phyloP scores from a whole-genome alignment of 2,329 filamentous ascomycete species.

The Talaromyces sp. region DNA sequence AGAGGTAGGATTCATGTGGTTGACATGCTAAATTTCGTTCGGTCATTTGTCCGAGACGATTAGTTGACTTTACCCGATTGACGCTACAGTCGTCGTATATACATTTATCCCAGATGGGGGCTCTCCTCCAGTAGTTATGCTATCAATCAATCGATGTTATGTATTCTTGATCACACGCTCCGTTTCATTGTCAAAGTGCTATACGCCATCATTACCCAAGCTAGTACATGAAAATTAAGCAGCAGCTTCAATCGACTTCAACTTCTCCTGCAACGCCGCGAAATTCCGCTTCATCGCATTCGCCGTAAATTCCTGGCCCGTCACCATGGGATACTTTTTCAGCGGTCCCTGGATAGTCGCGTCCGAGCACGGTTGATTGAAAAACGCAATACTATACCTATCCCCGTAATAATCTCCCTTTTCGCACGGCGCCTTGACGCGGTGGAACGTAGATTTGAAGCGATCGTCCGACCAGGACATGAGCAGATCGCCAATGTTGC shows the following conservation, averaged over 20 bases:
- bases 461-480: constrained; percentile 66
- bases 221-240: neutral
- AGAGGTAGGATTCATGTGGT: neutral
- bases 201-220: too few species aligned
- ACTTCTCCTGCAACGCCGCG: constrained; percentile 49
- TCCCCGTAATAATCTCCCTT: constrained; percentile 54
- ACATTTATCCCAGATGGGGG: neutral
- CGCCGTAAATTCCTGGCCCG: constrained; percentile 58
- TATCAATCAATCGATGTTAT: too few species aligned
- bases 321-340: constrained; percentile 61
- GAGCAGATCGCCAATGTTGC: constrained; percentile 63
- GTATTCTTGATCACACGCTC: too few species aligned
- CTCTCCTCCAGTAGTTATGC: too few species aligned
- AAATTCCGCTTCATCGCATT: constrained; percentile 57
- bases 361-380: constrained; percentile 61
- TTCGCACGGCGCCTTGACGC: constrained; percentile 59
- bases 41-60: neutral
- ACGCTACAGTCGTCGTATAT: neutral
- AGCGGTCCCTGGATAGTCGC: constrained; percentile 57
- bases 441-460: constrained; percentile 64
- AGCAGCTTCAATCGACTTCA: constrained; percentile 27
- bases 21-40: neutral
- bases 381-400: constrained; percentile 63
- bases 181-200: too few species aligned
- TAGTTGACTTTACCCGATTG: neutral